Conservation (phyloP, 306 rosid species). For the Cicer chorassanicum region DNA sequence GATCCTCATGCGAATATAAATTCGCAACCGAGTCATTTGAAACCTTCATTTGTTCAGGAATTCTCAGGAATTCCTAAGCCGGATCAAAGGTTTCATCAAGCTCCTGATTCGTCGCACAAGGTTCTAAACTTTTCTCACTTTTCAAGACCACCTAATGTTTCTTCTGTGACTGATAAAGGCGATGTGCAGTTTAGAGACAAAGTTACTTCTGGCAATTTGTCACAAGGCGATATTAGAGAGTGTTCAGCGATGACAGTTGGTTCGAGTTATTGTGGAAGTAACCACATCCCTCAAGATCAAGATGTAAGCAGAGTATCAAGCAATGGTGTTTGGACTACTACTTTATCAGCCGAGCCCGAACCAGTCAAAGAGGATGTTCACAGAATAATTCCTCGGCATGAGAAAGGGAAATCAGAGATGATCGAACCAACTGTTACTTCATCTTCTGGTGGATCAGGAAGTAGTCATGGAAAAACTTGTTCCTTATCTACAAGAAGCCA, state of each 20-base stretch:
- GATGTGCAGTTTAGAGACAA: slow-evolving; percentile 46
- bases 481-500: slow-evolving; percentile 66
- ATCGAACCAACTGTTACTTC: slow-evolving; percentile 68
- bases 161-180: slow-evolving; percentile 48
- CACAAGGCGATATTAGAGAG: slow-evolving; percentile 60
- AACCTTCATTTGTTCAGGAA: slow-evolving; percentile 50
- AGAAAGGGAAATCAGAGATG: slow-evolving; percentile 59
- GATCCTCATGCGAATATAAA: slow-evolving; percentile 39
- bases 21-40: slow-evolving; percentile 44
- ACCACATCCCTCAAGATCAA: slow-evolving; percentile 62
- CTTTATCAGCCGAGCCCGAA: slow-evolving; percentile 54
- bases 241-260: slow-evolving; percentile 74
- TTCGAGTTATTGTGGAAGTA: slow-evolving; percentile 83
- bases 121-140: slow-evolving; percentile 55
- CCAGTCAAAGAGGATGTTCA: slow-evolving; percentile 45
- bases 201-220: slow-evolving; percentile 37
- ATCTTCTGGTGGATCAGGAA: slow-evolving; percentile 81
- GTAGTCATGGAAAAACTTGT: slow-evolving; percentile 72
- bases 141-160: slow-evolving; percentile 49
- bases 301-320: slow-evolving; percentile 63
- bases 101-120: slow-evolving; percentile 53
- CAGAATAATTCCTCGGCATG: slow-evolving; percentile 49
- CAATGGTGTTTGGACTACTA: slow-evolving; percentile 59
- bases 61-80: slow-evolving; percentile 60
- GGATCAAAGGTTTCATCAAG: slow-evolving; percentile 64